A percentile compares a stretch with the other conserved stretches of the same genome.
Conservation (phyloP, 768 basidiomycete species). For the Artomyces pyxidatus region DNA sequence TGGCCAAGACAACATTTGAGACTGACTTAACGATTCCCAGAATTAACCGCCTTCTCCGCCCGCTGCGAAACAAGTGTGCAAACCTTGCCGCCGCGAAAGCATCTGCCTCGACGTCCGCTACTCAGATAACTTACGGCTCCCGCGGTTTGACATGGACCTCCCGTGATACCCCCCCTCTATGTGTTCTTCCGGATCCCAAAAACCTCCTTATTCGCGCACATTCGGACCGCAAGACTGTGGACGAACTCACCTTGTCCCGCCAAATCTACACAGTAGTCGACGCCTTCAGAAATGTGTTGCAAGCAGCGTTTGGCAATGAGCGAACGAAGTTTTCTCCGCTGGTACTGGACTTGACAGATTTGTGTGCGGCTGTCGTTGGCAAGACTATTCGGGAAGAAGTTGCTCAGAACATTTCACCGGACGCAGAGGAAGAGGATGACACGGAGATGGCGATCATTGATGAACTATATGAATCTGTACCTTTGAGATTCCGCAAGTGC, state of each 20-base stretch:
- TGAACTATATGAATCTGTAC: conserved; percentile 44
- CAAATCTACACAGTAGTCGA: conserved; percentile 47
- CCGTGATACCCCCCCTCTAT: conserved; percentile 25
- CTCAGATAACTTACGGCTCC: conserved; percentile 16
- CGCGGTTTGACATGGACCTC: neutral
- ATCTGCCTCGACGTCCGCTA: conserved; percentile 15
- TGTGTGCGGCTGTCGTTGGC: conserved; percentile 44
- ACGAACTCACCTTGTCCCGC: conserved; percentile 35
- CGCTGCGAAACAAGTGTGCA: conserved; percentile 39
- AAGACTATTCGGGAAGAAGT: conserved; percentile 31
- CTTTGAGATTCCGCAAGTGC: conserved; percentile 44
- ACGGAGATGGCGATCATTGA: conserved; percentile 22
- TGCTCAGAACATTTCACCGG: conserved; percentile 8
- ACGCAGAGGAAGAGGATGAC: conserved; percentile 21
- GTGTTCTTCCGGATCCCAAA: conserved; percentile 31
- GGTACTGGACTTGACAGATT: conserved; percentile 32
- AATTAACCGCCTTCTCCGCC: conserved; percentile 38
- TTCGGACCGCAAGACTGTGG: conserved; percentile 26
- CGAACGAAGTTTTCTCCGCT: neutral
- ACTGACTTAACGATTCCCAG: conserved; percentile 29
- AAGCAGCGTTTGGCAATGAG: conserved; percentile 24
- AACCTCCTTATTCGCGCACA: conserved; percentile 25
- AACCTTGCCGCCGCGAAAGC: conserved; percentile 24
- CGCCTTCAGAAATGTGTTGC: conserved; percentile 43
- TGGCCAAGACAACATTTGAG: too few relatives aligned